Evolutionary conservation across 2,329 filamentous ascomycete genomes (phyloP).

Genomic region (Trichophyton verrucosum): DNA sequence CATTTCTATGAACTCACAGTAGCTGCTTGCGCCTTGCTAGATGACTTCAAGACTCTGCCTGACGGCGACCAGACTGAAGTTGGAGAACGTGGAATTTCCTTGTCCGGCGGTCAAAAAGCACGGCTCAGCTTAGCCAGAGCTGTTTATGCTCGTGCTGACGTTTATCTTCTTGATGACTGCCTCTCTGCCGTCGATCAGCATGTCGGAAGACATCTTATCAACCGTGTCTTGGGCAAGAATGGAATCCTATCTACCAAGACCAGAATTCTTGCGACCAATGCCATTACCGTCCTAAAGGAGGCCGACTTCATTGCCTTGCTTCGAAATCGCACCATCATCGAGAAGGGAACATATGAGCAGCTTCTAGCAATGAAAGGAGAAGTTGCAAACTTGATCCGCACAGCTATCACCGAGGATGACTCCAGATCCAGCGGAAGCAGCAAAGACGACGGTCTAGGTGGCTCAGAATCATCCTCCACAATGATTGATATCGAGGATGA

Average conservation of each 20-base stretch:
- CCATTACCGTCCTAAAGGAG: constrained; percentile 79
- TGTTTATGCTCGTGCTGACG: constrained; percentile 91
- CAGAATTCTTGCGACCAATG: constrained; percentile 85
- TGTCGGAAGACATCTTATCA: constrained; percentile 86
- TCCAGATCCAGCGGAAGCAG: constrained; percentile 41
- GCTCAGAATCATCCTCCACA: constrained; percentile 42
- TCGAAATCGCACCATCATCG: constrained; percentile 68
- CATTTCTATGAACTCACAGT: constrained; percentile 90
- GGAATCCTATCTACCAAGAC: constrained; percentile 79
- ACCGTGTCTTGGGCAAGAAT: constrained; percentile 77
- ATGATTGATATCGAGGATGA: constrained; percentile 36
- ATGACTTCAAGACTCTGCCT: constrained; percentile 84
- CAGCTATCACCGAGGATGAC: constrained; percentile 44
- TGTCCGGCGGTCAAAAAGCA: constrained; percentile 93
- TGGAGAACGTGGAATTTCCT: constrained; percentile 87
- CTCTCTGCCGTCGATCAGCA: constrained; percentile 97
- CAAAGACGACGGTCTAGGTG: constrained; percentile 43
- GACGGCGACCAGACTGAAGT: constrained; percentile 96
- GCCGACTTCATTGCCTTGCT: constrained; percentile 81
- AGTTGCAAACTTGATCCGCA: constrained; percentile 70
- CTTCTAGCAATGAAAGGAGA: constrained; percentile 89
- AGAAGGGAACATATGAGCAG: constrained; percentile 82
- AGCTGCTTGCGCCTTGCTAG: constrained; percentile 75
- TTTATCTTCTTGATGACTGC: constrained; percentile 88
- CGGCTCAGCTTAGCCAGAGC: constrained; percentile 83